Evolutionary conservation across 2,329 filamentous ascomycete genomes (phyloP), one percentile per base, ranked within the genome.

Genomic region (Rhynchosporium agropyri): DNA sequence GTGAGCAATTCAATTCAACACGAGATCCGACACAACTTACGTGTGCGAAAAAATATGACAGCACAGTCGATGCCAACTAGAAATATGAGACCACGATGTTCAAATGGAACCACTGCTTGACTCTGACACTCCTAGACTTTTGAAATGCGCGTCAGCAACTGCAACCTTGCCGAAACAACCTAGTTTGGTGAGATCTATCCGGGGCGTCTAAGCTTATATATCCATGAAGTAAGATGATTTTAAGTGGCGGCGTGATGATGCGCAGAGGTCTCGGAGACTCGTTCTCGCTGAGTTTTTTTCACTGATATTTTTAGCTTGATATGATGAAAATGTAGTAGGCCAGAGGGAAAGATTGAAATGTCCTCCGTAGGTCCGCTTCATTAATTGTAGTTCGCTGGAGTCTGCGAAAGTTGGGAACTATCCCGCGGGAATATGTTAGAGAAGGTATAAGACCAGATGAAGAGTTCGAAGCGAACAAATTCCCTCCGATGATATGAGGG

Each of bases 1-100:
- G 13, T 15, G 6, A 20, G 15, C 26, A 10, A n/a, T 38, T 2
- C 3, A 13, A n/a, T 4, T 42, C 7, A 6, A 15, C 1, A 42
- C 4, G 5, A n/a, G 7, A 38, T 55, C 8, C 9, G 15, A 8
- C 29, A 20, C 13, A 29, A 51, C 51, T 62, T 26, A 62, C 60
- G 20, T 57, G 46, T 20, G 53, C 58, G n/a, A 58, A 8, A 28
- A 28, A 28, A 38, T 43, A 62, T 2, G 60, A 45, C 4, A 62
- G 40, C 3, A 31, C 28, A 49, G 43, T 26, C 26, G 46, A 12
- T 9, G 42, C 48, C 20, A 60, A 46, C 12, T 54, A 33, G 28
- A 28, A 40, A 15, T 42, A 54, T 15, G 51, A 54, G 26, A 54
- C 20, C 51, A 54, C 42, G 5, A 28, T 54, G 51, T 36, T 42